A percentile compares a stretch with the other conserved stretches of the same genome.
Evolutionary conservation across 257 asterid genomes (phyloP).

Genomic region (Ilex aquifolium): DNA sequence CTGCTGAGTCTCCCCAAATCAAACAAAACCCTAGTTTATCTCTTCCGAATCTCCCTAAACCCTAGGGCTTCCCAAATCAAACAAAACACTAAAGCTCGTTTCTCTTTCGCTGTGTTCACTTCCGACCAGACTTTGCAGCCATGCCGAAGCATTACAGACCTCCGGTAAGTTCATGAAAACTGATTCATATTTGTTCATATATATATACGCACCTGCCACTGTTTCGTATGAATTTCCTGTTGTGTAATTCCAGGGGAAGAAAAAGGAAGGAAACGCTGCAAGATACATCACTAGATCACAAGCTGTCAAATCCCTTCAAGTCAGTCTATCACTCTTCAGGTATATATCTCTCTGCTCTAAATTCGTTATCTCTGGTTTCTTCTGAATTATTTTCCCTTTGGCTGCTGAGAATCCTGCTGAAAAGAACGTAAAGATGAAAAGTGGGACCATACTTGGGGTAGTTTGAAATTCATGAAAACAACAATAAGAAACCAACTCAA

Average conservation of each 20-base stretch:
- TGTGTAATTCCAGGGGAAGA: constrained; percentile 61
- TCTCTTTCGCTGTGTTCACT: too few species aligned
- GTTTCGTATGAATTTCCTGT: background rate
- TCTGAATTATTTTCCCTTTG: background rate
- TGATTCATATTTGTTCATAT: too few species aligned
- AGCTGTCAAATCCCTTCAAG: constrained; percentile 83
- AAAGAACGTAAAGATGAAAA: background rate
- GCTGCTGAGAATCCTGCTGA: background rate
- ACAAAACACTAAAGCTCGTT: too few species aligned
- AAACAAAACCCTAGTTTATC: too few species aligned
- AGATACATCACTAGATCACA: constrained; percentile 82
- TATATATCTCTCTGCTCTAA: too few species aligned
- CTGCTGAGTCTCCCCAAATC: too few species aligned
- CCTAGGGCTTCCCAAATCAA: too few species aligned
- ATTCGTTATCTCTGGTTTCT: background rate
- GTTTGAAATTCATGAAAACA: background rate
- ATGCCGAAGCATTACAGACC: constrained; percentile 54
- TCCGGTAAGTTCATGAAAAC: constrained; percentile 27
- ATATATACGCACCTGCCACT: too few species aligned
- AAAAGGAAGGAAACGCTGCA: constrained; percentile 96
- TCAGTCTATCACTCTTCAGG: constrained; percentile 89
- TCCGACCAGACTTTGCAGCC: constrained; percentile 4
- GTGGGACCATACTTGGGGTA: background rate
- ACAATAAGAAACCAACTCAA: too few species aligned
- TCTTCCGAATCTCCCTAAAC: too few species aligned